Evolutionary conservation across 192 early-diverging fungal genomes (phyloP).

Genomic region (Coemansia sp.): DNA sequence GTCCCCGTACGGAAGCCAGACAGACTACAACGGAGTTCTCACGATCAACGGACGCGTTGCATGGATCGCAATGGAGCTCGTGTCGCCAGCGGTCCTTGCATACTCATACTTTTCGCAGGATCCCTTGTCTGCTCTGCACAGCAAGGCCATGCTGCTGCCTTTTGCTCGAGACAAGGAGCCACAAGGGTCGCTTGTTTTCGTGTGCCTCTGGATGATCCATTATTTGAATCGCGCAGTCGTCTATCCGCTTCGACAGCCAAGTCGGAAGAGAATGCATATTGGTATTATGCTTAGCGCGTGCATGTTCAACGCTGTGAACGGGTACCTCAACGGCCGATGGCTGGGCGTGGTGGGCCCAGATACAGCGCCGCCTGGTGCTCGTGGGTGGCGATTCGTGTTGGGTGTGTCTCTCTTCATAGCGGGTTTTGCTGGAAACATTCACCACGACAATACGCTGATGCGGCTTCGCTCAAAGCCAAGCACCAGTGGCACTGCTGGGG

Average conservation of each 20-base stretch:
- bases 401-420: constrained; percentile 17
- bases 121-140: neutral
- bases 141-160: neutral
- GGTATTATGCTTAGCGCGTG: constrained; percentile 38
- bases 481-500: neutral
- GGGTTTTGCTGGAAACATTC: constrained; percentile 39
- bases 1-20: constrained; percentile 53
- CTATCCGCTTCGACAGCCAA: constrained; percentile 44
- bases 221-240: constrained; percentile 45
- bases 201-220: constrained; percentile 31
- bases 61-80: constrained; percentile 49
- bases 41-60: constrained; percentile 30
- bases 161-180: neutral
- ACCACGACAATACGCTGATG: constrained; percentile 46
- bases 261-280: constrained; percentile 48
- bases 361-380: neutral
- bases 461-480: constrained; percentile 13
- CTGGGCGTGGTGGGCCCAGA: constrained; percentile 1
- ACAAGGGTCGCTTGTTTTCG: constrained; percentile 5
- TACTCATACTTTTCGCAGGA: constrained; percentile 9
- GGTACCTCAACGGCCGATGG: constrained; percentile 53
- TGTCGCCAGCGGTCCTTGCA: constrained; percentile 28
- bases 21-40: constrained; percentile 20
- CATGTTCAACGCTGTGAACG: constrained; percentile 50
- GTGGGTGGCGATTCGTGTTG: constrained; percentile 2